These are phyloP conservation scores for Phlegmacium glaucopus DNA, from an alignment of 768 basidiomycete species.

Conservation along the genomic window DNA sequence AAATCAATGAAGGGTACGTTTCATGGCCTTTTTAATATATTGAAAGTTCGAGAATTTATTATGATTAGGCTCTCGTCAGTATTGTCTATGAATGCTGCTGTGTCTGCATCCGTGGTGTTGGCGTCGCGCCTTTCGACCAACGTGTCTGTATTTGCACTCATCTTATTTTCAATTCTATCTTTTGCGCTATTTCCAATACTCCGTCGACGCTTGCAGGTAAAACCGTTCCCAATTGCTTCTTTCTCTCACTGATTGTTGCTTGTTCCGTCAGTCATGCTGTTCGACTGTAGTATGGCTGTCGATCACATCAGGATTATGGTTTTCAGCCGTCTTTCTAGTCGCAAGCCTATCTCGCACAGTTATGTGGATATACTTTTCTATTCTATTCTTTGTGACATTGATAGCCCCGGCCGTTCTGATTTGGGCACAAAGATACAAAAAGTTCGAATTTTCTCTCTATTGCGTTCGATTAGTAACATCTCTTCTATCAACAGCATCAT, in stretches of 20 bases:
- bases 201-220: slow-evolving; percentile 68
- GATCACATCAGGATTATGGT: slow-evolving; percentile 51
- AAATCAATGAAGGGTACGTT: slow-evolving; percentile 55
- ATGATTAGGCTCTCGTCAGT: slow-evolving; percentile 70
- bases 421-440: slow-evolving; percentile 88
- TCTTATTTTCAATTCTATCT: slow-evolving; percentile 76
- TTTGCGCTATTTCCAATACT: slow-evolving; percentile 86
- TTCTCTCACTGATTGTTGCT: slow-evolving; percentile 10
- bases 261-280: slow-evolving; percentile 40
- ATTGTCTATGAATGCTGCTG: slow-evolving; percentile 85
- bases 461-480: slow-evolving; percentile 7
- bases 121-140: slow-evolving; percentile 86
- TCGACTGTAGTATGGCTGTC: slow-evolving; percentile 42
- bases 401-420: slow-evolving; percentile 70
- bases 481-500: slow-evolving; percentile 60
- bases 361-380: slow-evolving; percentile 46
- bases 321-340: slow-evolving; percentile 50
- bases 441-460: slow-evolving; percentile 45
- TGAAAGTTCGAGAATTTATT: slow-evolving; percentile 11
- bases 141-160: slow-evolving; percentile 83
- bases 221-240: slow-evolving; percentile 11
- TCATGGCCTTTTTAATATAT: slow-evolving; percentile 3
- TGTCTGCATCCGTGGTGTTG: slow-evolving; percentile 89
- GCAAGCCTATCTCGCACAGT: slow-evolving; percentile 52
- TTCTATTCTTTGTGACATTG: slow-evolving; percentile 60